phyloP scores from a whole-genome alignment of 169 alveolate genomes.

The Besnoitia besnoiti region DNA sequence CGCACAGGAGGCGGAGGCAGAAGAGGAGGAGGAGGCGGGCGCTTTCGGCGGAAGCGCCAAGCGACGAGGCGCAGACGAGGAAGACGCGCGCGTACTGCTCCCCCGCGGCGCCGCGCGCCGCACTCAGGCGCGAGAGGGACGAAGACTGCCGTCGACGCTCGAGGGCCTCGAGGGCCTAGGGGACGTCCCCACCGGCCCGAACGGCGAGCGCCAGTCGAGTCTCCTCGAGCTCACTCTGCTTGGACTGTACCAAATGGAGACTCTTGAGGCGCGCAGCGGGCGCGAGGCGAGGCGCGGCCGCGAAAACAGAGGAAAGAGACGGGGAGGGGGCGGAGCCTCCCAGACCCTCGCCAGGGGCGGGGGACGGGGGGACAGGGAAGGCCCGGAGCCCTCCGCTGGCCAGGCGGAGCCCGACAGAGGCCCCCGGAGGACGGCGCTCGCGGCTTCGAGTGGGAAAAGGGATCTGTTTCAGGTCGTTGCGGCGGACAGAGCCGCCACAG shows the following conservation, averaged over 20 bases:
- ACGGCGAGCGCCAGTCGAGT: not conserved
- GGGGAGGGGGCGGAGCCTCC: not conserved
- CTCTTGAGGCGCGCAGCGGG: constrained; percentile 15
- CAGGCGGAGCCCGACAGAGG: not conserved
- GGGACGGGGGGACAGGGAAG: not conserved
- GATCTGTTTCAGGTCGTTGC: not conserved
- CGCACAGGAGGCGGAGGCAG: not conserved
- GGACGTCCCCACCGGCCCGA: not conserved
- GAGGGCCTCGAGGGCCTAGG: constrained; percentile 22
- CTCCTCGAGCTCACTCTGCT: constrained; percentile 46
- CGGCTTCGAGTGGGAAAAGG: not conserved
- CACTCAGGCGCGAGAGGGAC: too few species aligned
- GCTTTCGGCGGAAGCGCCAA: not conserved
- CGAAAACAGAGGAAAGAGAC: not conserved
- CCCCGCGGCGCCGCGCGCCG: constrained; percentile 36
- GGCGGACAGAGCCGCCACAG: not conserved
- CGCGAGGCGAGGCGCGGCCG: not conserved
- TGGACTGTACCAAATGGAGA: not conserved
- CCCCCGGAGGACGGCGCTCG: not conserved
- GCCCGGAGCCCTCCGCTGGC: not conserved
- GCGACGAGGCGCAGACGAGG: not conserved
- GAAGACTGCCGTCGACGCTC: not conserved
- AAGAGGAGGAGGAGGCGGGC: not conserved
- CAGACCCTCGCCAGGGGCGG: not conserved
- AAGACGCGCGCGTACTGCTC: too few species aligned